Conservation (phyloP, 1,284 basidiomycete genomes). For the Flammula alnicola region DNA sequence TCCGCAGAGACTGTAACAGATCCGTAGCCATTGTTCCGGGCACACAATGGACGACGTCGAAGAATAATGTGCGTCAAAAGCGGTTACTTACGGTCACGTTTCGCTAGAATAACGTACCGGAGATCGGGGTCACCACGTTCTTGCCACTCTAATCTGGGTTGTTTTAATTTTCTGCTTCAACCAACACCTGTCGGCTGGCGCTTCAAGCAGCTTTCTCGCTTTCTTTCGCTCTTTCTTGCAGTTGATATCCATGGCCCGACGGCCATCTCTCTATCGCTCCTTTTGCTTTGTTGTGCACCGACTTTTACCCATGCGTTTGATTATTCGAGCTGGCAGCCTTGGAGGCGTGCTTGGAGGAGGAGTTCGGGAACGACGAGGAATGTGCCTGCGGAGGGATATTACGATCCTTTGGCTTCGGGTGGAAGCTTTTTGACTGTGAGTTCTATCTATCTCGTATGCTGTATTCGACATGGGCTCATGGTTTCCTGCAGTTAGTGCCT, state of each 20-base stretch:
- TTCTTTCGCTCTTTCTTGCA: background rate
- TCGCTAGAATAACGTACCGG: background rate
- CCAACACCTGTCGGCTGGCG: background rate
- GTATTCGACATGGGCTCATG: background rate
- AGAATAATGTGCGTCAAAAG: background rate
- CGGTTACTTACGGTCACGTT: slow-evolving; percentile 1
- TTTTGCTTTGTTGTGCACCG: slow-evolving; percentile 21
- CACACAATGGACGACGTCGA: background rate
- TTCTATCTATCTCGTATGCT: slow-evolving; percentile 8
- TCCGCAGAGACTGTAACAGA: slow-evolving; percentile 1
- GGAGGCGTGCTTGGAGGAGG: slow-evolving; percentile 18
- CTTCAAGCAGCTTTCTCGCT: background rate
- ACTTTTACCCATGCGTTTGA: slow-evolving; percentile 13
- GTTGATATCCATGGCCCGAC: slow-evolving; percentile 11
- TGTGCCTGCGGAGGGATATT: slow-evolving; percentile 44
- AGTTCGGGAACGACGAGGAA: slow-evolving; percentile 28
- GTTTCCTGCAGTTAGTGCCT: slow-evolving; percentile 44
- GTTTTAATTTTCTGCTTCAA: background rate
- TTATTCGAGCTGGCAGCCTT: slow-evolving; percentile 12
- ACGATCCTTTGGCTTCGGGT: slow-evolving; percentile 39
- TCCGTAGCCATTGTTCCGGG: background rate
- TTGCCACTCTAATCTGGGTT: too few species aligned
- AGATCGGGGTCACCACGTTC: too few species aligned
- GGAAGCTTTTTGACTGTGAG: slow-evolving; percentile 50
- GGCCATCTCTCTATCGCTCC: slow-evolving; percentile 17